phyloP scores from a whole-genome alignment of 2,329 filamentous ascomycete genomes.

The Colletotrichum lini region DNA sequence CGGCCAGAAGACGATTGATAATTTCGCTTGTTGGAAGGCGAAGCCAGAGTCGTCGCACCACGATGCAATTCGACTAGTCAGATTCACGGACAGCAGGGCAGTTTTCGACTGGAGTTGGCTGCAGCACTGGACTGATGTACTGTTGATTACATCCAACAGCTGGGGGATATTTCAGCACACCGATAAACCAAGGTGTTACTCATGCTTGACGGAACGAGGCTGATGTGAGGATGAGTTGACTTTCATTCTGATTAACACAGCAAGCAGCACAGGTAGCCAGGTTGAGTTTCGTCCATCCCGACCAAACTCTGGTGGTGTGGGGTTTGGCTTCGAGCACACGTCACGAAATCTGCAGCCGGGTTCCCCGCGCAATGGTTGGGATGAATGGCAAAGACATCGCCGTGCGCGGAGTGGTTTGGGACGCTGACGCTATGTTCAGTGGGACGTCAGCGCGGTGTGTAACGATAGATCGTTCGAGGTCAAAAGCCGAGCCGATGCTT shows the following conservation, averaged over 20 bases:
- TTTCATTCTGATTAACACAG: background rate
- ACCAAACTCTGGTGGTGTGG: slow-evolving; percentile 10
- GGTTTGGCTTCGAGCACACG: slow-evolving; percentile 6
- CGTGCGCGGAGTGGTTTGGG: background rate
- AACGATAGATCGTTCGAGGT: slow-evolving; percentile 1
- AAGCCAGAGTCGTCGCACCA: background rate
- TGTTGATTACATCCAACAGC: background rate
- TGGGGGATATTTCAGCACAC: background rate
- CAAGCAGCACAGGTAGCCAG: background rate
- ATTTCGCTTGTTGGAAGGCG: background rate
- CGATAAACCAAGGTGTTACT: too few relatives aligned
- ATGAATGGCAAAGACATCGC: slow-evolving; percentile 1
- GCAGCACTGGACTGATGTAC: background rate
- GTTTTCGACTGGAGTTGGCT: background rate
- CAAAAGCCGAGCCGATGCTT: slow-evolving; percentile 30
- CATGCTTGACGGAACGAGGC: background rate
- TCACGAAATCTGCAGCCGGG: slow-evolving; percentile 7
- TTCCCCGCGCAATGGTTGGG: slow-evolving; percentile 1
- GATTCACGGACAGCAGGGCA: background rate
- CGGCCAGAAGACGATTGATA: background rate
- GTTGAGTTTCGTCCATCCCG: background rate
- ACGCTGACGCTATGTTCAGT: background rate
- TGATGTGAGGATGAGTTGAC: background rate
- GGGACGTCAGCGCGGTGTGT: slow-evolving; percentile 9
- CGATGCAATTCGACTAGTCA: background rate